Base-by-base conservation (phyloP, 345 rosid genomes). In the Fremontodendron californicum region DNA sequence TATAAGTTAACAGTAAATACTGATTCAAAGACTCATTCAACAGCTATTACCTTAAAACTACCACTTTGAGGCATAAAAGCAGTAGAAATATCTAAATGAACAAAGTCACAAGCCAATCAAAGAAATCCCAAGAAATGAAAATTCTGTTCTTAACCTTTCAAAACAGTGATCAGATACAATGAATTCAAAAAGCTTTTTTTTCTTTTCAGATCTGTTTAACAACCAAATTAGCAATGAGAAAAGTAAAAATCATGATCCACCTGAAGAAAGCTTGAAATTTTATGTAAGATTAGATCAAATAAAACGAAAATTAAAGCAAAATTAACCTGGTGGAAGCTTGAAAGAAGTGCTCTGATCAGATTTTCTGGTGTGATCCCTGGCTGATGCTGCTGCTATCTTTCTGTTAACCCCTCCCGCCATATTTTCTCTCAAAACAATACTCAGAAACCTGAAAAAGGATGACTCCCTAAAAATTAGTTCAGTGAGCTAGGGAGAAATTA, bases 371-470 rank as follows among this genome's bases (percentile, higher is more conserved):
- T 87, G 88, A 75, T 85, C 76, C 78, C 92, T 80, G 21, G 90
- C 90, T 9, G 87, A 81, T 23, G 89, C 89, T 1, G 89, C 88
- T 9, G 92, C 82, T 46, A 87, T 76, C 83, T 87, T 89, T 85
- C 84, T 77, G 82, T 49, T 84, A 45, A 29, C 69, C 49, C 85
- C 85, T 60, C 84, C 88, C n/a, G 90, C 85, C 87, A 85, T 85
- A 25, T 29, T 62, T 39, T 62, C 16, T 57, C 62, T 54, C 11
- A 21, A 54, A 25, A 55, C 29, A 23, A 23, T 57, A 25, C 62
- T 31, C 62, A 57, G 5, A 3, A 23, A 57, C 21, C 62, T 21
- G 5, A 57, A 57, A 57, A 57, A 9, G 13, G 6, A 55, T 15
- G 54, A 3, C 2, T 45, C 0, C 49, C 49, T 10, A 45, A 11